Conservation (phyloP, 768 basidiomycete genomes). For the Aureoboletus auriporus region DNA sequence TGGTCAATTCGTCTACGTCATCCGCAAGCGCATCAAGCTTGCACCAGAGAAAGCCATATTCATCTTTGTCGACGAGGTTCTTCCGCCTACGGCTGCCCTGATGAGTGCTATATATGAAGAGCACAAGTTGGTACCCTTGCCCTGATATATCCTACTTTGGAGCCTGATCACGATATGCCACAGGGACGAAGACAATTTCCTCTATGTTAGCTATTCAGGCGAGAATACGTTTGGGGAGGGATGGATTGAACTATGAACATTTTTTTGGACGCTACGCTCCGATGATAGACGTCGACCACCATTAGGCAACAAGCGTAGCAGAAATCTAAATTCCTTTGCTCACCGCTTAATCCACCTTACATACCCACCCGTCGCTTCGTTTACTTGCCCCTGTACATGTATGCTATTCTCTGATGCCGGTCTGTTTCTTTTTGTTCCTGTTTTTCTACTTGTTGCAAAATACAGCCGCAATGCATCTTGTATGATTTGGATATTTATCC, state of each 20-base stretch:
- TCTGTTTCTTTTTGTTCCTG: conserved; percentile 5
- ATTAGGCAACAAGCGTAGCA: conserved; percentile 25
- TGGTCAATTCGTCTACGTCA: conserved; percentile 99
- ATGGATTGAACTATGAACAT: conserved; percentile 31
- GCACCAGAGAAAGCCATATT: conserved; percentile 99
- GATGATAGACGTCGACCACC: conserved; percentile 24
- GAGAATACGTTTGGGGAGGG: conserved; percentile 88
- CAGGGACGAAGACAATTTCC: conserved; percentile 98
- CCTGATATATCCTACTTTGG: neutral
- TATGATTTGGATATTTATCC: conserved; percentile 14
- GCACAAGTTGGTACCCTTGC: conserved; percentile 75
- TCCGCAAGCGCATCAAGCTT: conserved; percentile 99
- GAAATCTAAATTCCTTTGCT: conserved; percentile 4
- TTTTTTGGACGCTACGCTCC: conserved; percentile 16
- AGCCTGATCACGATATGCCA: conserved; percentile 24
- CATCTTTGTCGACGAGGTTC: conserved; percentile 98
- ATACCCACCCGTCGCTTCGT: conserved; percentile 24
- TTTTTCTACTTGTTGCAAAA: conserved; percentile 11
- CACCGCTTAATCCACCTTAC: conserved; percentile 15
- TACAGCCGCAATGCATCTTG: conserved; percentile 15
- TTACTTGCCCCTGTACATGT: conserved; percentile 30
- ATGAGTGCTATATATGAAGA: conserved; percentile 99
- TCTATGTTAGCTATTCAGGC: conserved; percentile 97
- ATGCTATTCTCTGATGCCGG: conserved; percentile 21
- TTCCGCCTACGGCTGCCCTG: conserved; percentile 95